A percentile compares a stretch with the other conserved stretches of the same genome.
Conservation (phyloP, 768 basidiomycete species). For the Leccinum subgranulosum region DNA sequence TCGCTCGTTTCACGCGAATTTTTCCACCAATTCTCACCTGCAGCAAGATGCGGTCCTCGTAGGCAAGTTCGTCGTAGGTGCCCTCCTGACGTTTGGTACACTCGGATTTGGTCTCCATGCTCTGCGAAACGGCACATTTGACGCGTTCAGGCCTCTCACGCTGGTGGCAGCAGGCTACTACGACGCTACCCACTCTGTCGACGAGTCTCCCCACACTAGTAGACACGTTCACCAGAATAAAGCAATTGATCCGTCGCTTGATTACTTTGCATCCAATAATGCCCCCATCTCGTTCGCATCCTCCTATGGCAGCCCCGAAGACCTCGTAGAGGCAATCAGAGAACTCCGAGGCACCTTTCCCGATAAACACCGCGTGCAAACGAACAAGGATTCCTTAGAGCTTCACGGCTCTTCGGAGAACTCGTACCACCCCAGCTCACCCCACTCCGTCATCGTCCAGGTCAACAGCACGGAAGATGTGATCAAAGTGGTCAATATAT, state of each 20-base stretch:
- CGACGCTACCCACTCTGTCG: neutral
- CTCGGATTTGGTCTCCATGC: constrained; percentile 19
- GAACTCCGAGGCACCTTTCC: constrained; percentile 50
- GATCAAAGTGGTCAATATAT: constrained; percentile 72
- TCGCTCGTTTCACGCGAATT: neutral
- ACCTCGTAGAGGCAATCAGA: constrained; percentile 49
- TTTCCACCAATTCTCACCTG: neutral
- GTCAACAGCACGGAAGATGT: constrained; percentile 77
- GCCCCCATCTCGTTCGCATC: constrained; percentile 7
- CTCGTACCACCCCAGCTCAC: constrained; percentile 60
- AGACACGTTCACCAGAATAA: constrained; percentile 5
- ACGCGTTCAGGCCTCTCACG: constrained; percentile 6
- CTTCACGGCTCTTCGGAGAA: constrained; percentile 67
- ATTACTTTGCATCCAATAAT: neutral
- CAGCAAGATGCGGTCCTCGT: constrained; percentile 6
- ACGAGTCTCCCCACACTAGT: neutral
- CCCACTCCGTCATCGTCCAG: constrained; percentile 56
- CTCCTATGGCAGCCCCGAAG: constrained; percentile 45
- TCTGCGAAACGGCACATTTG: constrained; percentile 2
- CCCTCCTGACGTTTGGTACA: constrained; percentile 20
- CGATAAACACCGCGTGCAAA: constrained; percentile 45
- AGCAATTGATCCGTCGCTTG: neutral
- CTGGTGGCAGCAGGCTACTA: neutral
- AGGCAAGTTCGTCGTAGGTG: constrained; percentile 14
- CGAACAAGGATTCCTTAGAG: constrained; percentile 47